Base-by-base conservation (phyloP, 768 basidiomycete species). In the Lactifluus rugatus region DNA sequence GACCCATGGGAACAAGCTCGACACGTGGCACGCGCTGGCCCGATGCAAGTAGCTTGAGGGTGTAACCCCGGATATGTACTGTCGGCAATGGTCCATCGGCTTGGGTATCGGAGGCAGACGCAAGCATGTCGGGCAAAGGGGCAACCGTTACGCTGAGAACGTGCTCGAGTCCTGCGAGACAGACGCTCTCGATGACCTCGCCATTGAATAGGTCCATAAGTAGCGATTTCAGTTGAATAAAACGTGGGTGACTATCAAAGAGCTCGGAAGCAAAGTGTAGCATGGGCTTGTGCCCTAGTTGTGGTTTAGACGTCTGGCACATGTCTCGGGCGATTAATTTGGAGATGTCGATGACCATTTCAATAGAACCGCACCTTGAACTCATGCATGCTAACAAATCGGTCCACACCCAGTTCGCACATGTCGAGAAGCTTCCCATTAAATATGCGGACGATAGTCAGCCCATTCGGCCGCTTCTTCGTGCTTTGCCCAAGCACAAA, bases 261-360 rank as follows among this genome's bases (percentile, higher is more conserved):
- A 97, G 78, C 61, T 92, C 90, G 0, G 93, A 94, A 14, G 93
- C 90, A 68, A 99, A 99, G 68, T 95, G 92, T 78, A 99, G 84
- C 63, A 97, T 72, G 47, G 96, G 95, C 65, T 89, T 86, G 65
- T 92, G 83, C 10, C 93, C 95, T 23, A 87, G 83, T 4, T 92
- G 87, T 14, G 87, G 84, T 81, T 95, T 97, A 23, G 83, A 77
- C 42, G 88, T 87, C 96, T 93, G 66, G 21, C 16, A 14, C 31
- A 21, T 23, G 36, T 48, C 39, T 37, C 28, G 11, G 19, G n/a
- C 16, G 7, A 48, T 49, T 21, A 37, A 54, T 37, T 17, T 4
- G 17, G 26, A 21, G 50, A 23, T 31, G 47, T 34, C 39, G 3
- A 37, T 14, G 42, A 56, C 2, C 1, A 28, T 9, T 8, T 7